A percentile compares a stretch with the other conserved stretches of the same genome.
These are phyloP conservation scores for Myochromella boudieri DNA, from an alignment of 768 basidiomycete genomes.

Conservation along the genomic window DNA sequence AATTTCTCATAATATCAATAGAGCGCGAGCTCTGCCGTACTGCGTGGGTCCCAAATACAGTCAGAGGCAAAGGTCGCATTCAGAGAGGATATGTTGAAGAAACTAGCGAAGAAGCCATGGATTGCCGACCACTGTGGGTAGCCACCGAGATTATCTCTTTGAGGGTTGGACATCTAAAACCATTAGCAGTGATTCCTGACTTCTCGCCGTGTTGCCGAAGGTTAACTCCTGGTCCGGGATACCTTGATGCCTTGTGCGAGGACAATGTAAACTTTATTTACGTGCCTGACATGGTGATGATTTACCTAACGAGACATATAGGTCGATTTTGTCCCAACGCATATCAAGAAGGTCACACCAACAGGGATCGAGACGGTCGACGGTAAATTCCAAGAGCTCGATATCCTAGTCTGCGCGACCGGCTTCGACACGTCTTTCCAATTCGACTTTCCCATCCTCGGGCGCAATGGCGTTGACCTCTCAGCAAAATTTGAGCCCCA, in stretches of 20 bases:
- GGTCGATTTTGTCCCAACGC: constrained; percentile 52
- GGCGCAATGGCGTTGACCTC: constrained; percentile 51
- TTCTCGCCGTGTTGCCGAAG: constrained; percentile 61
- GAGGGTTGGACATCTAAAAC: not conserved
- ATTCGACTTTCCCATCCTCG: constrained; percentile 51
- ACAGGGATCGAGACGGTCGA: constrained; percentile 58
- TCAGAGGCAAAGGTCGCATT: constrained; percentile 34
- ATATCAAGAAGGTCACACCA: constrained; percentile 51
- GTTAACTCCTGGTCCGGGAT: constrained; percentile 69
- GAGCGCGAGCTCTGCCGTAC: constrained; percentile 40
- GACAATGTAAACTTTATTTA: constrained; percentile 45
- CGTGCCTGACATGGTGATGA: not conserved
- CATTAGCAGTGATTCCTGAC: constrained; percentile 49
- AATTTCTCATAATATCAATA: not conserved
- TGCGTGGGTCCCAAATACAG: constrained; percentile 39
- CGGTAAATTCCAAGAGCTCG: constrained; percentile 52
- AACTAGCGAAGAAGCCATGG: constrained; percentile 55
- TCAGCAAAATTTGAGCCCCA: constrained; percentile 54
- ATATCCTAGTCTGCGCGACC: constrained; percentile 65
- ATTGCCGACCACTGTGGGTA: constrained; percentile 54
- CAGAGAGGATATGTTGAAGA: constrained; percentile 44
- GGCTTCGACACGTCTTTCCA: constrained; percentile 55
- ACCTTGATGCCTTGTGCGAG: constrained; percentile 62
- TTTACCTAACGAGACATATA: constrained; percentile 17
- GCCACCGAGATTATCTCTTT: not conserved